Evolutionary conservation across 305 asterid genomes (phyloP).

Genomic region (Fraxinus latifolia): DNA sequence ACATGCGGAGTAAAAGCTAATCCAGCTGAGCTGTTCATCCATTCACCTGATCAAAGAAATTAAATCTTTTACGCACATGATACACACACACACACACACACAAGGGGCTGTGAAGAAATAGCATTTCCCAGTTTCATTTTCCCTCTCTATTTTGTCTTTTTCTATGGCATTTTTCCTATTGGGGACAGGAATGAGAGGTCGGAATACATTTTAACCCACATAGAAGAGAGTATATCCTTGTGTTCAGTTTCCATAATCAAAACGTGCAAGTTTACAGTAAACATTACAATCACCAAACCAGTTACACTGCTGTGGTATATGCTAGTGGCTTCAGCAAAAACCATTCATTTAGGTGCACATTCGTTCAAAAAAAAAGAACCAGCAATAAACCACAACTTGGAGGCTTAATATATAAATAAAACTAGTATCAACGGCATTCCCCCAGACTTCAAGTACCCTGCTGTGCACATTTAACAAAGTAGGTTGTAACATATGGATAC

Average conservation of each 20-base stretch:
- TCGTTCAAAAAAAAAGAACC: too few relatives aligned
- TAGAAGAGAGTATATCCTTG: neutral
- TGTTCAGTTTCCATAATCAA: neutral
- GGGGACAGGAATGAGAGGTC: neutral
- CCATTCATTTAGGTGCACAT: too few relatives aligned
- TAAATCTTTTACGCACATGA: neutral
- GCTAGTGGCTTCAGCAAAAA: neutral
- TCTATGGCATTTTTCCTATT: neutral
- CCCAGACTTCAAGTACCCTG: neutral
- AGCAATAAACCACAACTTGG: too few relatives aligned
- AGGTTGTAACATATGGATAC: neutral
- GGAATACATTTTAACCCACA: neutral
- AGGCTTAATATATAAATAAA: too few relatives aligned
- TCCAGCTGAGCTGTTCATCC: conserved; percentile 70
- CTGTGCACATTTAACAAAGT: neutral
- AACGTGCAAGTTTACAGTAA: neutral
- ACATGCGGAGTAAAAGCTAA: conserved; percentile 63
- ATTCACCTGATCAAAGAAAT: conserved; percentile 45
- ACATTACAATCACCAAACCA: neutral
- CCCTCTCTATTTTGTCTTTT: neutral
- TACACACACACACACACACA: neutral
- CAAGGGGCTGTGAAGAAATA: neutral
- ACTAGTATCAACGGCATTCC: neutral
- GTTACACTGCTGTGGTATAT: neutral
- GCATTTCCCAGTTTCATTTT: neutral